These are phyloP conservation scores for Candida sanyiensis DNA, from an alignment of 805 yeast genomes.

Conservation along the genomic window DNA sequence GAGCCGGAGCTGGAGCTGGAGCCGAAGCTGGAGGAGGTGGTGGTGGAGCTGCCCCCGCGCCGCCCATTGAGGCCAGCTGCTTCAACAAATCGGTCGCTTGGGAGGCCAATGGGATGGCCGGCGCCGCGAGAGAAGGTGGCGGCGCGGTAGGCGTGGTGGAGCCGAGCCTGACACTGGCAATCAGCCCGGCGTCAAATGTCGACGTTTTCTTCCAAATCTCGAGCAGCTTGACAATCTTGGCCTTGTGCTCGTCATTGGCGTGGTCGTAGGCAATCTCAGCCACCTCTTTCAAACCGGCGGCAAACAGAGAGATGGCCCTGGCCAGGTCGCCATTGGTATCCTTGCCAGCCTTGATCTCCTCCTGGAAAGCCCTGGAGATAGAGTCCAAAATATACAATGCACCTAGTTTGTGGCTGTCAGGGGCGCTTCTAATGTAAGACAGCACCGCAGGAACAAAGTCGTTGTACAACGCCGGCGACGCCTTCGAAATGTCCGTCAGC, in stretches of 20 bases:
- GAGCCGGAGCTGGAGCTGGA: background rate
- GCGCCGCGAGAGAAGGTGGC: slow-evolving; percentile 36
- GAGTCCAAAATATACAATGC: slow-evolving; percentile 89
- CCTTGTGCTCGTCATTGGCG: slow-evolving; percentile 52
- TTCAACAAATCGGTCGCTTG: slow-evolving; percentile 62
- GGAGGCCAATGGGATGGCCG: slow-evolving; percentile 21
- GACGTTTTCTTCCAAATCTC: slow-evolving; percentile 90
- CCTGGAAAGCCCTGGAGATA: slow-evolving; percentile 78
- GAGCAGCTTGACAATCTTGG: slow-evolving; percentile 74
- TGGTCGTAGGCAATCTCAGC: slow-evolving; percentile 57
- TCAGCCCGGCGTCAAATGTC: slow-evolving; percentile 57
- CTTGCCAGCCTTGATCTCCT: slow-evolving; percentile 55
- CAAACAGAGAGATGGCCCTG: slow-evolving; percentile 67
- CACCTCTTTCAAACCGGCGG: slow-evolving; percentile 56
- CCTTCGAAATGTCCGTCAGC: slow-evolving; percentile 71
- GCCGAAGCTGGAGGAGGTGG: background rate
- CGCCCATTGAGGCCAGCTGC: slow-evolving; percentile 53
- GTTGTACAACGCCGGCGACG: slow-evolving; percentile 54
- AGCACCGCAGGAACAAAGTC: slow-evolving; percentile 52
- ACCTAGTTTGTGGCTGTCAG: slow-evolving; percentile 82
- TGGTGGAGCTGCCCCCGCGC: background rate
- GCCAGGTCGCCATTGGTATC: slow-evolving; percentile 39
- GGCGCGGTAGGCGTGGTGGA: slow-evolving; percentile 65
- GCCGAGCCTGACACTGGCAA: slow-evolving; percentile 41
- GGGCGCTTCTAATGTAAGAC: slow-evolving; percentile 64